Evolutionary conservation across 2,329 filamentous ascomycete genomes (phyloP), one percentile per base, ranked within the genome.

Genomic region (Penicillium sp.): DNA sequence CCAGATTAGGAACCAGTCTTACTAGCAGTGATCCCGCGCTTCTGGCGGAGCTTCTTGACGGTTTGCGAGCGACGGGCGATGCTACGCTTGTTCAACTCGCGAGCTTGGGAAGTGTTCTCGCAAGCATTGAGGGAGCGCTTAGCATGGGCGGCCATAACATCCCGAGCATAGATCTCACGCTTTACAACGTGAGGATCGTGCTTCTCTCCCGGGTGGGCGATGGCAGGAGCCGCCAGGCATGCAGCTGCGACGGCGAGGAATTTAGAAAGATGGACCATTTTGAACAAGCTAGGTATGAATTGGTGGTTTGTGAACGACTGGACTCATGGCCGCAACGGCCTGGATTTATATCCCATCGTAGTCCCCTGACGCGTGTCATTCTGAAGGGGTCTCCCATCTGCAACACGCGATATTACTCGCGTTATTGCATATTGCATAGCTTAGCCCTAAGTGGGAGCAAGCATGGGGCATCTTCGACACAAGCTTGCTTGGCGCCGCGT

Each of bases 121-220:
- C 68, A 71, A 10, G 58, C 58, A 46, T 61, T 55, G 9, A 71
- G 52, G 4, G 64, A 58, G 3, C 61, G 64, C 54, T 63, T 68
- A 3, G 60, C 64, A 6, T 60, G 55, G 10, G 59, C 51, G 9
- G 68, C 68, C 46, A 65, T 55, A 29, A 56, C 59, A 50, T 71
- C 60, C 12, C 67, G 67, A 47, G 63, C 61, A 31, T 62, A 60
- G 16, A 70, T 61, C 52, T 69, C 68, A 7, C 64, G 62, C 60
- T 67, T 68, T 29, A 70, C n/a, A 18, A 55, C 59, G 35, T 63
- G 59, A 7, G 63, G 60, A 34, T 70, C 65, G 10, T 69, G 66
- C 39, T 69, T 66, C 53, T 70, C 67, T n/a, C 68, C 68, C 0
- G 67, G 67, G 42, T 70, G 68, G 38, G 68, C 67, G 27, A 68